These are phyloP conservation scores for Eimeria praecox DNA, from an alignment of 169 alveolate species.

Conservation along the genomic window DNA sequence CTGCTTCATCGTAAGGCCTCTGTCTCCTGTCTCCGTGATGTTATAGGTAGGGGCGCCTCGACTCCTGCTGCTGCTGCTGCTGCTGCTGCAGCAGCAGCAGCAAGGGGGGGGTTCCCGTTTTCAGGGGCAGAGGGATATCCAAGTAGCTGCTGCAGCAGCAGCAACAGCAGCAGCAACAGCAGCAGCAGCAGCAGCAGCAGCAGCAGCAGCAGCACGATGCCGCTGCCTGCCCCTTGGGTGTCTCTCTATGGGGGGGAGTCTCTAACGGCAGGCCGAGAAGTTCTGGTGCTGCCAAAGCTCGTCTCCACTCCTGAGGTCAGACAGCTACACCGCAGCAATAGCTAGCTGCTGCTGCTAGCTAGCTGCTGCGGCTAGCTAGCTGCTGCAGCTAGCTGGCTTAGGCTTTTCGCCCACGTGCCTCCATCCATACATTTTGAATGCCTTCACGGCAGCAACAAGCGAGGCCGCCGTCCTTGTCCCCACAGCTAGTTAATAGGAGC, in stretches of 20 bases:
- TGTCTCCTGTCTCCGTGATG: not conserved
- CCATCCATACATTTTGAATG: not conserved
- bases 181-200: not conserved
- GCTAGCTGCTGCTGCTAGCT: conserved; percentile 18
- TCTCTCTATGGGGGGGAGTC: conserved; percentile 63
- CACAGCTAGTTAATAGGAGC: no score
- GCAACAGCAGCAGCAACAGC: not conserved
- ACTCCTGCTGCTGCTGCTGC: not conserved
- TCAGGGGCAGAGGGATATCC: not conserved
- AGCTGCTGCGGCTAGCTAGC: conserved; percentile 30
- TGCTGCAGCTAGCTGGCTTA: not conserved
- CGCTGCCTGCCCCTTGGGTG: conserved; percentile 16
- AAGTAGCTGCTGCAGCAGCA: not conserved
- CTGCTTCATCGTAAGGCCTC: conserved; percentile 9
- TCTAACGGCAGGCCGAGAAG: conserved; percentile 78
- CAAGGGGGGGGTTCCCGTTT: not conserved
- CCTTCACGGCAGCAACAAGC: not conserved
- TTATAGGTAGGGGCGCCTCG: not conserved
- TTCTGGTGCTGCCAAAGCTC: conserved; percentile 76
- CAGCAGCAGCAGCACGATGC: conserved; percentile 13
- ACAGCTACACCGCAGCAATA: conserved; percentile 18
- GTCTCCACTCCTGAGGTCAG: conserved; percentile 71
- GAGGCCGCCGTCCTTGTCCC: not conserved
- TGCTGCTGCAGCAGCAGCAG: conserved; percentile 28
- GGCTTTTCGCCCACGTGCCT: not conserved